Percentiles rank a stretch among this genome's conserved stretches.
phyloP scores from a whole-genome alignment of 768 basidiomycete species.

The Lactifluus volemus region DNA sequence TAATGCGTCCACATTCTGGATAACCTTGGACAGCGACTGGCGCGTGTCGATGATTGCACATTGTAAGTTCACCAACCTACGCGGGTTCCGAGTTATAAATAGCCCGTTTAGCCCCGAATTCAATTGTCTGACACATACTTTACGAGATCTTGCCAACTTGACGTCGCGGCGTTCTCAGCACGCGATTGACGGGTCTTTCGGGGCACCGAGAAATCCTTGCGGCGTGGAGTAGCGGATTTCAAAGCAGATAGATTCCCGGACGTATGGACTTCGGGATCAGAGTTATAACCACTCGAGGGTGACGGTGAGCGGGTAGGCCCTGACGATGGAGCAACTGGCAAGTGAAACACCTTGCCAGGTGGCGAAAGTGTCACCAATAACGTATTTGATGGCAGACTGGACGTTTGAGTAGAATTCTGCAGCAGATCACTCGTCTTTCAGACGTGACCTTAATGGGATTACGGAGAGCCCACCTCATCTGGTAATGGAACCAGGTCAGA shows the following conservation, averaged over 20 bases:
- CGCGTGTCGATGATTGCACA: conserved; percentile 44
- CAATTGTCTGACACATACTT: conserved; percentile 40
- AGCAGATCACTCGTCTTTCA: background rate
- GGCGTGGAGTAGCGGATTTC: conserved; percentile 1
- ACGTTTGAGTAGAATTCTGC: conserved; percentile 34
- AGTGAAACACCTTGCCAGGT: conserved; percentile 49
- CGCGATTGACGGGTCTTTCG: conserved; percentile 10
- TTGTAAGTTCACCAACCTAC: conserved; percentile 47
- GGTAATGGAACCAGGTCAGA: conserved; percentile 48
- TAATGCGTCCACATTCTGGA: conserved; percentile 39
- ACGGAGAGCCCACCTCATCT: conserved; percentile 44
- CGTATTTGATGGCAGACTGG: conserved; percentile 61
- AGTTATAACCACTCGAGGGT: conserved; percentile 55
- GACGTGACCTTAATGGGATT: conserved; percentile 8
- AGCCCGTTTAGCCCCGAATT: background rate
- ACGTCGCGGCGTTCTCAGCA: conserved; percentile 34
- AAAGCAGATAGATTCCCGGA: conserved; percentile 19
- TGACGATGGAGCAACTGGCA: conserved; percentile 32
- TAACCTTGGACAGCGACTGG: conserved; percentile 38
- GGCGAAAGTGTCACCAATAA: conserved; percentile 59
- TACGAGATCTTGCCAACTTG: conserved; percentile 59
- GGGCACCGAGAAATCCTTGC: conserved; percentile 6
- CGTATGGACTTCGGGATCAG: conserved; percentile 56
- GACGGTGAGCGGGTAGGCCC: conserved; percentile 39
- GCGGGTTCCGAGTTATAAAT: background rate